A percentile compares a stretch with the other conserved stretches of the same genome.
These are phyloP conservation scores for fission yeast (Schizosaccharomyces pombe) DNA, from an alignment of 805 yeast species.

Conservation along the genomic window DNA sequence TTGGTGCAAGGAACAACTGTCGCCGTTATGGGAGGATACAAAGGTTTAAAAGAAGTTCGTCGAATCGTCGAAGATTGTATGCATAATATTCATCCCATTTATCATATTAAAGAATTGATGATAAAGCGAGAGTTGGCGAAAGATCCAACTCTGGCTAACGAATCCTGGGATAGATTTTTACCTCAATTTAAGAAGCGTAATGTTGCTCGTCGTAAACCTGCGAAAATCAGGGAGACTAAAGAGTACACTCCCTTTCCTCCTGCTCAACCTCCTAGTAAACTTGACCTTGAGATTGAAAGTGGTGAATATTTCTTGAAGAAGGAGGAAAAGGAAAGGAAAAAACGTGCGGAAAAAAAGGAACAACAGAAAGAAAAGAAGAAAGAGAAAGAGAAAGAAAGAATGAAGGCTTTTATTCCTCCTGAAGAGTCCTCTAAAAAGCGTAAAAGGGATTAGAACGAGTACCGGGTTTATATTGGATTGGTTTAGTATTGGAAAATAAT, in stretches of 20 bases:
- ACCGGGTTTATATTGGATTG: too few relatives aligned
- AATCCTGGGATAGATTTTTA: conserved; percentile 89
- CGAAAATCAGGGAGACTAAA: conserved; percentile 41
- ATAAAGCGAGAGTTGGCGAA: conserved; percentile 85
- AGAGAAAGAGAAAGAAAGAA: conserved; percentile 43
- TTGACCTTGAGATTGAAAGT: conserved; percentile 89
- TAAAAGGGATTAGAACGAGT: conserved; percentile 11
- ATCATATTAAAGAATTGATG: conserved; percentile 91
- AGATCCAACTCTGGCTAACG: conserved; percentile 83
- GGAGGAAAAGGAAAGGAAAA: conserved; percentile 51
- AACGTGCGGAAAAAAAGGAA: conserved; percentile 51
- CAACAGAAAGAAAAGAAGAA: conserved; percentile 51
- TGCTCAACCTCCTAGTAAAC: conserved; percentile 83
- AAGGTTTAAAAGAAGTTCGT: conserved; percentile 75
- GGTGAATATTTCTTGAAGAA: conserved; percentile 93
- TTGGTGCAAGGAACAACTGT: conserved; percentile 95
- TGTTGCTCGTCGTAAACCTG: conserved; percentile 79
- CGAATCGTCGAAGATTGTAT: conserved; percentile 94
- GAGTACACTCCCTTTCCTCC: conserved; percentile 98
- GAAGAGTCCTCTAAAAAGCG: conserved; percentile 34
- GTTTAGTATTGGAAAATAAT: too few relatives aligned
- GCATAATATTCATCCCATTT: conserved; percentile 92
- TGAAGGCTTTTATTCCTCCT: conserved; percentile 67
- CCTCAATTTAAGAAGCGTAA: conserved; percentile 93
- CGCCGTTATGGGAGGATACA: conserved; percentile 86